A percentile compares a stretch with the other conserved stretches of the same genome.
These are phyloP conservation scores for Penicillium psychrosexuale DNA, from an alignment of 2,329 filamentous ascomycete genomes.

Conservation along the genomic window DNA sequence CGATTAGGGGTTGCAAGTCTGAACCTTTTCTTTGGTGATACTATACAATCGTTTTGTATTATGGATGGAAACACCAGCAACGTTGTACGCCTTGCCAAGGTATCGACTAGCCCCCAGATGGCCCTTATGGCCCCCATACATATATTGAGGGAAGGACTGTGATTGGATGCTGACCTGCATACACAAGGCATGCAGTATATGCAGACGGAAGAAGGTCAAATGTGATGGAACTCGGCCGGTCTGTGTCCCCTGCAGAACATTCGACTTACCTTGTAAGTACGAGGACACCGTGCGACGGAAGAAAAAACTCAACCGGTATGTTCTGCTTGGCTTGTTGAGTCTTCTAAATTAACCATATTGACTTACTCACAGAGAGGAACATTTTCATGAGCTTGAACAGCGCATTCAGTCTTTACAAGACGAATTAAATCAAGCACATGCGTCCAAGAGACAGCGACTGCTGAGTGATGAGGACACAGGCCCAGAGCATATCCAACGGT, in stretches of 20 bases:
- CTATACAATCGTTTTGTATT: not conserved
- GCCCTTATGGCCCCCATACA: not conserved
- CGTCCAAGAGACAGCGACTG: not conserved
- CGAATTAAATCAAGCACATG: not conserved
- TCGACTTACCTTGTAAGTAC: constrained; percentile 7
- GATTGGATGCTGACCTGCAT: not conserved
- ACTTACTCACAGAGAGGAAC: not conserved
- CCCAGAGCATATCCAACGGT: not conserved
- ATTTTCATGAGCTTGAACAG: not conserved
- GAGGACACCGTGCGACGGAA: constrained; percentile 3
- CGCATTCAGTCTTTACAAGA: constrained; percentile 1
- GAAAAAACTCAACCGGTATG: not conserved
- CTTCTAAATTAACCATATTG: not conserved
- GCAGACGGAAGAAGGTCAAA: constrained; percentile 13
- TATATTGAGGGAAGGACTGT: not conserved
- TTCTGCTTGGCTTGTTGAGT: not conserved
- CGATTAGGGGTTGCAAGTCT: not conserved
- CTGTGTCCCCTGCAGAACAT: constrained; percentile 10
- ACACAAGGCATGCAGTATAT: constrained; percentile 6
- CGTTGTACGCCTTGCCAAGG: constrained; percentile 2
- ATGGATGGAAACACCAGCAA: not conserved
- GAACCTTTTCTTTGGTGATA: not conserved
- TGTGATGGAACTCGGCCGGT: constrained; percentile 12
- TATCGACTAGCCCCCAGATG: not conserved
- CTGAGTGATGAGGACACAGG: not conserved